Conservation (phyloP, 1,139 yeast species). For the Lodderomyces pseudojiufengensis region DNA sequence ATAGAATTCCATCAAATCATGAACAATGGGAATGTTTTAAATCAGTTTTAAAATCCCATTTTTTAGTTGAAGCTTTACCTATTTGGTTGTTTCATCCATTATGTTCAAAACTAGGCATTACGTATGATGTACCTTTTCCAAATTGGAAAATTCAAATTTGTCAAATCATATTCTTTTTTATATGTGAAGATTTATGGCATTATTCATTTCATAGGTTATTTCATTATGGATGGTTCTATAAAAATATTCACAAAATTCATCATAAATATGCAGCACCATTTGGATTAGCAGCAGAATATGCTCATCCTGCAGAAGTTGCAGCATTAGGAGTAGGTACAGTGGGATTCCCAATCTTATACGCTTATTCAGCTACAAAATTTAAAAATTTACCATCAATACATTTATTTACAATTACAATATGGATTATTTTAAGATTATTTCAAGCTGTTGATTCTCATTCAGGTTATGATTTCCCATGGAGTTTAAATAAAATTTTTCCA, state of each 20-base stretch:
- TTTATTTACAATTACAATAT: constrained; percentile 73
- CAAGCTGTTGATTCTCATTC: constrained; percentile 98
- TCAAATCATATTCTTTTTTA: constrained; percentile 73
- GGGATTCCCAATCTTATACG: constrained; percentile 75
- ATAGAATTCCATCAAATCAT: constrained; percentile 66
- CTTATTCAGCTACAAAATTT: constrained; percentile 28
- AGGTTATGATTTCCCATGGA: constrained; percentile 97
- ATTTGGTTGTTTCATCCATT: constrained; percentile 95
- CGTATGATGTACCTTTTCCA: constrained; percentile 83
- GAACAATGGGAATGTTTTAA: constrained; percentile 93
- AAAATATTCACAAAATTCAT: constrained; percentile 91
- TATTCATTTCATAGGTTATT: constrained; percentile 89
- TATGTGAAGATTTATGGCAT: constrained; percentile 92
- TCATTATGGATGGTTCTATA: constrained; percentile 83
- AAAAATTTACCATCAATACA: constrained; percentile 53
- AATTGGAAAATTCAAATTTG: constrained; percentile 47
- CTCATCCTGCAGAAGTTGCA: constrained; percentile 91
- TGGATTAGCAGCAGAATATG: constrained; percentile 94
- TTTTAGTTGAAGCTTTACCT: constrained; percentile 89
- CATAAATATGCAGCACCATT: constrained; percentile 97
- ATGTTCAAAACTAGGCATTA: constrained; percentile 71
- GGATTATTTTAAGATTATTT: constrained; percentile 85
- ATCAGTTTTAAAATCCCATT: constrained; percentile 78
- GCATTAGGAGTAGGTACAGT: constrained; percentile 91
- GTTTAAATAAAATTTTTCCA: constrained; percentile 84